Percentiles rank a stretch among this genome's conserved stretches.
Conservation (phyloP, 2,329 filamentous ascomycete genomes). For the Colletotrichum noveboracense region DNA sequence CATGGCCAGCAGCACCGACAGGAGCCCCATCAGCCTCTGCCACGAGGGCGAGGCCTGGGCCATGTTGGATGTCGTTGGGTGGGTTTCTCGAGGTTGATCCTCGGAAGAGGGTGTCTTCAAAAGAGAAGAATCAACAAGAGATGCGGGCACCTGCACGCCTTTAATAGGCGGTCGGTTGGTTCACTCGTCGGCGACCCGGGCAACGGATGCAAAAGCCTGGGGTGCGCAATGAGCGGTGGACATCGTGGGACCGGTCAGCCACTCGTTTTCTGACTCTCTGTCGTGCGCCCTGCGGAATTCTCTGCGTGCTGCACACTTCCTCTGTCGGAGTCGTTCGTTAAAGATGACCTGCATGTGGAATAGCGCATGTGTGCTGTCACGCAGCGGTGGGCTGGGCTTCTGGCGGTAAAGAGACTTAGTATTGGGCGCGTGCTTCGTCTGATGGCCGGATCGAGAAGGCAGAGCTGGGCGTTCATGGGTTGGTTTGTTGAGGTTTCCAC, state of each 20-base stretch:
- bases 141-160: background rate
- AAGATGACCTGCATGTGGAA: background rate
- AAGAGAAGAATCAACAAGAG: background rate
- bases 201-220: background rate
- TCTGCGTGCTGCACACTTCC: background rate
- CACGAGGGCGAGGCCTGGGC: conserved; percentile 19
- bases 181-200: background rate
- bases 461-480: background rate
- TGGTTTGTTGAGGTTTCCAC: conserved; percentile 6
- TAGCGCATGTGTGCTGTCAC: background rate
- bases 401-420: background rate
- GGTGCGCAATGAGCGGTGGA: conserved; percentile 9
- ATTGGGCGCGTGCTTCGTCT: background rate
- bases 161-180: conserved; percentile 12
- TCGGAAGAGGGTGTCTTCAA: conserved; percentile 20
- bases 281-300: background rate
- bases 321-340: background rate
- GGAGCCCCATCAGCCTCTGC: conserved; percentile 19
- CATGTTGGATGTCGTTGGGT: background rate
- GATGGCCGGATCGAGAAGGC: background rate
- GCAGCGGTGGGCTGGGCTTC: conserved; percentile 7
- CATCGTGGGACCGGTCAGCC: background rate
- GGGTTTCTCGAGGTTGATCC: conserved; percentile 15
- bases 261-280: background rate
- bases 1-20: conserved; percentile 19